Base-by-base conservation (phyloP, 2,329 filamentous ascomycete genomes). In the Aspergillus proliferans region DNA sequence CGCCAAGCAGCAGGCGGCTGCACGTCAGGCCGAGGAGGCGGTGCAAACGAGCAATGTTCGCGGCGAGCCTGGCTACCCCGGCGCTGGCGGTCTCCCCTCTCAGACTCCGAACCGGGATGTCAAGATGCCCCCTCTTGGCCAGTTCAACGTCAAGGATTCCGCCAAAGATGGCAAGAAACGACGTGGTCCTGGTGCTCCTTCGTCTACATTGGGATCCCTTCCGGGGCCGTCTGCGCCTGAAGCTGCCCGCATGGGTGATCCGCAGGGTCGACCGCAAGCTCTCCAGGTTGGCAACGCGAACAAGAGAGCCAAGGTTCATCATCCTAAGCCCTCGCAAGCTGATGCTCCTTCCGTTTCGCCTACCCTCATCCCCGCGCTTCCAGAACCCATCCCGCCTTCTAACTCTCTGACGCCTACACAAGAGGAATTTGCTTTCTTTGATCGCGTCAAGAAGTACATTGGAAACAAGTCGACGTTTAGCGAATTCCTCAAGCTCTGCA, bases 401-500 rank as follows among this genome's bases (percentile, higher is more conserved):
- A 81, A 84, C 0, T 82, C 84, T 1, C 76, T 84, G 7, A 83
- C 84, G n/a, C 87, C 89, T 1, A 87, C 81, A 21, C 80, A 84
- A 47, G 92, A 97, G 50, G 92, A 97, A 64, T 79, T 97, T 46
- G 84, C 84, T 2, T 97, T 97, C 71, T 98, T 98, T 60, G 93
- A 98, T 53, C 85, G 90, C 6, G 90, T 93, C 15, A 97, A 96
- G 79, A 98, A 98, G 71, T 92, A 86, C 62, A 88, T 98, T 50
- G 85, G 86, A 52, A 97, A 97, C 68, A 87, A 95, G 67, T 87
- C 88, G 48, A 86, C 86, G 2, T 94, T 95, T 79, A 91, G 88
- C 60, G 93, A 98, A 67, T 98, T 98, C 69, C 73, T 98, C 55
- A 98, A 98, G 74, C 82, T 98, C 6, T 93, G 92, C 75, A 98